phyloP scores from a whole-genome alignment of 176 grass and related monocot species.

The Aegilops bicornis region DNA sequence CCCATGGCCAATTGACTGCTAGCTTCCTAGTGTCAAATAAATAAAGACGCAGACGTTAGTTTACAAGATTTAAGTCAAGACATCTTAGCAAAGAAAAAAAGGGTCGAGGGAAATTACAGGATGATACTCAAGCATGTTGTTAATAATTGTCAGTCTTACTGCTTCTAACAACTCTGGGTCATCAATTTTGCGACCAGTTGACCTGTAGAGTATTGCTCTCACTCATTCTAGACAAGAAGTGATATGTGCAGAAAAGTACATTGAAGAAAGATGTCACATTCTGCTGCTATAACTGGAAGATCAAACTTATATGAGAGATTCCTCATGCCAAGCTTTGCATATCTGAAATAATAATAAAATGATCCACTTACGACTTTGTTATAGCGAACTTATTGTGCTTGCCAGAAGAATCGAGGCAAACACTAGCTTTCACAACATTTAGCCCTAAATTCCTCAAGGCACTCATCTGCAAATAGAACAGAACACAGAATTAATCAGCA shows the following conservation, averaged over 20 bases:
- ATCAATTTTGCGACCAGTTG: constrained; percentile 88
- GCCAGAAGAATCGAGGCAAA: constrained; percentile 85
- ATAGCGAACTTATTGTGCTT: constrained; percentile 87
- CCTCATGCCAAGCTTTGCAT: constrained; percentile 20
- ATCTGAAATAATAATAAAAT: constrained; percentile 27
- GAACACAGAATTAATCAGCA: constrained; percentile 23
- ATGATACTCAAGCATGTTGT: constrained; percentile 91
- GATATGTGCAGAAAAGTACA: constrained; percentile 41
- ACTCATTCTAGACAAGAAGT: constrained; percentile 59
- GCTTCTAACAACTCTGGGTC: constrained; percentile 95
- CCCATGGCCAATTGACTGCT: constrained; percentile 96
- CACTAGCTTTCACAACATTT: constrained; percentile 95
- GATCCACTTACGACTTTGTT: constrained; percentile 75
- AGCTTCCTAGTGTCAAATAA: constrained; percentile 64
- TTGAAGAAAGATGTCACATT: constrained; percentile 42
- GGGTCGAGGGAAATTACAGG: constrained; percentile 56
- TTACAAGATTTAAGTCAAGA: constrained; percentile 1
- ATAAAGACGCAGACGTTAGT: neutral
- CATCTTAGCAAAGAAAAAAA: constrained; percentile 15
- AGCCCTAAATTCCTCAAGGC: constrained; percentile 83
- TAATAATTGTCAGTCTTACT: constrained; percentile 94
- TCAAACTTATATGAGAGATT: constrained; percentile 36
- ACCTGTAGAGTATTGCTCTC: constrained; percentile 73
- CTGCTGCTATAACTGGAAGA: constrained; percentile 5
- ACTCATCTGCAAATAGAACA: constrained; percentile 65